Evolutionary conservation across 345 rosid species (phyloP).

Genomic region (Eucalyptus shirleyi): DNA sequence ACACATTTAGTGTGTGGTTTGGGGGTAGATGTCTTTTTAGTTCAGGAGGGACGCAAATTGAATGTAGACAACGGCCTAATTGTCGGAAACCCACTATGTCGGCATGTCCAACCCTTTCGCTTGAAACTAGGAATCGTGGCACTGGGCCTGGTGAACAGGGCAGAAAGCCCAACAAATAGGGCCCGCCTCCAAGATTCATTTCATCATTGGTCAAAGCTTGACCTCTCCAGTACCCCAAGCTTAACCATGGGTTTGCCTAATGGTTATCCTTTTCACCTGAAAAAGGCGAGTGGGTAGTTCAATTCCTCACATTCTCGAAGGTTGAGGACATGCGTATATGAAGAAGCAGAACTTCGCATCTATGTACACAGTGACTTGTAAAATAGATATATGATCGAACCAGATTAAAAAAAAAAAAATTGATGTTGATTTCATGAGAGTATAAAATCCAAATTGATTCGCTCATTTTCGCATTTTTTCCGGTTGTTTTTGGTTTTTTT

Average conservation of each 20-base stretch:
- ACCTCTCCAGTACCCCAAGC: not conserved
- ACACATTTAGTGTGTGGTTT: accelerated
- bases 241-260: too few relatives aligned
- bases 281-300: too few relatives aligned
- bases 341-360: accelerated
- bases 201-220: not conserved
- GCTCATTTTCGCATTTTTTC: too few relatives aligned
- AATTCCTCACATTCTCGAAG: accelerated
- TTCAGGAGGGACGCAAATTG: accelerated
- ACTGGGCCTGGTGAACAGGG: not conserved
- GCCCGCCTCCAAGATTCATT: not conserved
- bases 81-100: accelerated
- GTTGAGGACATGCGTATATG: accelerated
- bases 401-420: too few relatives aligned
- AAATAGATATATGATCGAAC: too few relatives aligned
- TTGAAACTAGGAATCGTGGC: not conserved
- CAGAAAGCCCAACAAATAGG: not conserved
- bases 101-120: not conserved
- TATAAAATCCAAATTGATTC: too few relatives aligned
- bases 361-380: accelerated
- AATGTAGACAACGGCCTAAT: not conserved
- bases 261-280: too few relatives aligned
- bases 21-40: accelerated
- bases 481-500: too few relatives aligned
- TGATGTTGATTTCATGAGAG: too few relatives aligned